These are phyloP conservation scores for Penicillium angulare DNA, from an alignment of 495 filamentous ascomycete genomes.

Conservation along the genomic window DNA sequence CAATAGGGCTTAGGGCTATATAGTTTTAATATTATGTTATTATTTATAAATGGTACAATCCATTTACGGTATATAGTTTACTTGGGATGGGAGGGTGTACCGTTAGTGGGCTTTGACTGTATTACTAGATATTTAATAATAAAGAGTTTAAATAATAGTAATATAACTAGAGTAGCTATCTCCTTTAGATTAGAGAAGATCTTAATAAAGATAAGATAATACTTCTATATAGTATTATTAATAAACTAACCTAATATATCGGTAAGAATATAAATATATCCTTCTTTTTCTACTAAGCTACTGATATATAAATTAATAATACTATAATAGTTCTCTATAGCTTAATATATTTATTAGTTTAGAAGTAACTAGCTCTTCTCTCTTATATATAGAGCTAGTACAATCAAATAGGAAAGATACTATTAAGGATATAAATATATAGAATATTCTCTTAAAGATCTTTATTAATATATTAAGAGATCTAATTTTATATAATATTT, in stretches of 20 bases:
- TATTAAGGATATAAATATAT: neutral
- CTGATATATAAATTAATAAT: neutral
- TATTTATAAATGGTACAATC: too few relatives aligned
- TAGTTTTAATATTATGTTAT: too few relatives aligned
- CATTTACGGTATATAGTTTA: too few relatives aligned
- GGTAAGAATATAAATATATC: neutral
- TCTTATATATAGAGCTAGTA: neutral
- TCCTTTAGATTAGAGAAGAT: constrained; percentile 4
- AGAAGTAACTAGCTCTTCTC: neutral
- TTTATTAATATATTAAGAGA: neutral
- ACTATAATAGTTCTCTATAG: neutral
- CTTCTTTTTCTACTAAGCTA: constrained; percentile 1
- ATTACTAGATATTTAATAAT: neutral
- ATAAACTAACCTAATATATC: neutral
- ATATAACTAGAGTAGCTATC: neutral
- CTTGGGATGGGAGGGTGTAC: too few relatives aligned
- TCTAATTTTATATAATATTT: neutral
- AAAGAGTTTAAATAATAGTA: constrained; percentile 1
- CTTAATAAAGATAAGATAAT: constrained; percentile 1
- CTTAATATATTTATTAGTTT: neutral
- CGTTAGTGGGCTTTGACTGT: too few relatives aligned
- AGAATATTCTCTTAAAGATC: neutral
- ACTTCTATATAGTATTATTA: neutral
- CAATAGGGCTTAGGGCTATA: too few relatives aligned
- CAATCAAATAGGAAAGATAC: neutral